A percentile compares a stretch with the other conserved stretches of the same genome.
phyloP scores from a whole-genome alignment of 225 moss, liverwort and hornwort species.

The Straminergon stramineum region DNA sequence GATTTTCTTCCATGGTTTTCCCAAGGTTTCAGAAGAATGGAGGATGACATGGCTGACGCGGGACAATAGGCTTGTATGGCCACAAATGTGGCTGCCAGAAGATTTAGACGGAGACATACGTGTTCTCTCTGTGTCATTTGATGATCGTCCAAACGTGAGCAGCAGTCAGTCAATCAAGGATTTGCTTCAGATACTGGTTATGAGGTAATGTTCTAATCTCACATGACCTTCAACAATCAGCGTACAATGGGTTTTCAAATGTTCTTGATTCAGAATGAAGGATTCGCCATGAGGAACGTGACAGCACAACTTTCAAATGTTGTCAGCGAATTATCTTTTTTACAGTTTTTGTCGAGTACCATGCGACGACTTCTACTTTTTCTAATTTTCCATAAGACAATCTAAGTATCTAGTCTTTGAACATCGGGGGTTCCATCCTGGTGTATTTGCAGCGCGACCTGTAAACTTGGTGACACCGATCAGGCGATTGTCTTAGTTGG shows the following conservation, averaged over 20 bases:
- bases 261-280: neutral
- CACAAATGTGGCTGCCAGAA: constrained; percentile 9
- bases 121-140: constrained; percentile 6
- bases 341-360: neutral
- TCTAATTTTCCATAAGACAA: neutral
- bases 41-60: constrained; percentile 10
- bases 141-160: neutral
- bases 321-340: neutral
- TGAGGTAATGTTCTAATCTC: neutral
- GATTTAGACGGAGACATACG: neutral
- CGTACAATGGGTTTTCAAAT: neutral
- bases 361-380: neutral
- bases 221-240: neutral
- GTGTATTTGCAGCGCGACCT: neutral
- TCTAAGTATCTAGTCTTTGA: neutral
- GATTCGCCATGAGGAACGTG: neutral
- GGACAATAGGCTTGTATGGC: neutral
- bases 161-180: neutral
- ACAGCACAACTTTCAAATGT: neutral
- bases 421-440: neutral
- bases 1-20: constrained; percentile 24
- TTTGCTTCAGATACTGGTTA: neutral
- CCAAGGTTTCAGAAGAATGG: constrained; percentile 12
- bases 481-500: neutral
- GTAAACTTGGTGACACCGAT: neutral